phyloP scores from a whole-genome alignment of 768 basidiomycete genomes.

The Dioszegia crocea region DNA sequence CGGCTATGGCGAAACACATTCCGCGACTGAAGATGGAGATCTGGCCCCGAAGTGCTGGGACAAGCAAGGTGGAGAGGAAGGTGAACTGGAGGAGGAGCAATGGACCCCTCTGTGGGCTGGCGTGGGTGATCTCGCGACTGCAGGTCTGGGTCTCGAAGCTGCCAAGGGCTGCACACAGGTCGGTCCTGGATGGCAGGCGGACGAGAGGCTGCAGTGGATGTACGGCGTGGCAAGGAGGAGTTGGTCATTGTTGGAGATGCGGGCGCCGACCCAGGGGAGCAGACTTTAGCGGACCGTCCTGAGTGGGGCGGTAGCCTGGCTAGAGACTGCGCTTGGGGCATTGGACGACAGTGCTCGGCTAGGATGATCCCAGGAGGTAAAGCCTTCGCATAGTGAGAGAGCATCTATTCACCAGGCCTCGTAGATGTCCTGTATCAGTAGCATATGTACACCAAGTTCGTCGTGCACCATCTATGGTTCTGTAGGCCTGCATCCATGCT shows the following conservation, averaged over 20 bases:
- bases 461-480: no score
- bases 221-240: conserved; percentile 35
- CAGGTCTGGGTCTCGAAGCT: conserved; percentile 25
- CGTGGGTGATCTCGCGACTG: conserved; percentile 17
- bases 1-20: conserved; percentile 9
- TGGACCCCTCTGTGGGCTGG: conserved; percentile 23
- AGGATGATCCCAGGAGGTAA: no score
- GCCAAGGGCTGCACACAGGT: conserved; percentile 17
- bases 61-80: not conserved
- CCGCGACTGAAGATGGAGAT: not conserved
- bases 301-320: not conserved
- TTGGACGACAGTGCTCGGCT: no score
- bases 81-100: not conserved
- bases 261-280: not conserved
- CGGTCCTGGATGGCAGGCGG: conserved; percentile 17
- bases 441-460: no score
- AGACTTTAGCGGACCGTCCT: not conserved
- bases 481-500: no score
- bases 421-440: no score
- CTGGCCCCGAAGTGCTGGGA: no score
- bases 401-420: no score
- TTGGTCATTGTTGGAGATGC: conserved; percentile 21
- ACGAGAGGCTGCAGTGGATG: conserved; percentile 31
- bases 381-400: no score
- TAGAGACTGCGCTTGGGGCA: no score